Evolutionary conservation across 371 early-diverging fungal species (phyloP).

Genomic region (Choanephora cucurbitarum): DNA sequence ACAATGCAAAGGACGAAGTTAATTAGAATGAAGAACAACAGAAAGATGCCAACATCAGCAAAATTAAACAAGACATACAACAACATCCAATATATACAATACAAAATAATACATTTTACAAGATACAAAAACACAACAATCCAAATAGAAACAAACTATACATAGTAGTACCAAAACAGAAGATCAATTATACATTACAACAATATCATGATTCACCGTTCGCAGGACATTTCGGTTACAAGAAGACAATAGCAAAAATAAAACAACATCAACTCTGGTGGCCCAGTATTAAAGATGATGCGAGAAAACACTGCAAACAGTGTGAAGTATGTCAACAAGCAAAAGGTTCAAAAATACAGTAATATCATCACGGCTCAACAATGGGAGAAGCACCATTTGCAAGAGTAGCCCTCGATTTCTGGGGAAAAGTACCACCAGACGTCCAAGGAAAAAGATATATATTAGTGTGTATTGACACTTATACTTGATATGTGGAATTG

Average conservation of each 20-base stretch:
- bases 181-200: too few species aligned
- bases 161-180: too few species aligned
- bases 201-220: slow-evolving; percentile 1
- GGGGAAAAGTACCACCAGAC: neutral
- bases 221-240: slow-evolving; percentile 6
- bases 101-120: too few species aligned
- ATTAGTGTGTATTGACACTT: neutral
- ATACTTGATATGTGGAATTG: neutral
- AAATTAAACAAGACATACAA: neutral
- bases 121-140: too few species aligned
- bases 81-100: too few species aligned
- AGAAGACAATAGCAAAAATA: slow-evolving; percentile 11
- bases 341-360: slow-evolving; percentile 4
- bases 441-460: neutral
- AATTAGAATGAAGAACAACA: neutral
- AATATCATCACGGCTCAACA: neutral
- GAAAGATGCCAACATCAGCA: neutral
- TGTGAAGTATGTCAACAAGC: slow-evolving; percentile 5
- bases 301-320: neutral
- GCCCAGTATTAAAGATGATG: neutral
- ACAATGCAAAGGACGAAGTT: too few species aligned
- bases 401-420: slow-evolving; percentile 3
- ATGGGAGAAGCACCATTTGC: neutral
- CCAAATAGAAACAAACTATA: too few species aligned
- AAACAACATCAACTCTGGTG: slow-evolving; percentile 7